Base-by-base conservation (phyloP, 768 basidiomycete genomes). In the Rubroboletus satanas region DNA sequence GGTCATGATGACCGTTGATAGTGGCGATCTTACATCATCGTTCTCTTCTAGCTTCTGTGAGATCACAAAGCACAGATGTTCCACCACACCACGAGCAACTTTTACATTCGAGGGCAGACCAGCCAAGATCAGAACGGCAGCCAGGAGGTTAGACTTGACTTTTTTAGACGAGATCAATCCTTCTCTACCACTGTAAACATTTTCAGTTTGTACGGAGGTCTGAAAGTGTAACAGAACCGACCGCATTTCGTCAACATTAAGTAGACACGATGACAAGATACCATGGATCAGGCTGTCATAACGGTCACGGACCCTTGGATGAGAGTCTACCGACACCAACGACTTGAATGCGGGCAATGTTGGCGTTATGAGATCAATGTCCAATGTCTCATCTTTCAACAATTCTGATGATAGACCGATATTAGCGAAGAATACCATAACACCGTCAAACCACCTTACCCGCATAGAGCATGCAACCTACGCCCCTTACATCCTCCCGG, bases 221-320 rank as follows among this genome's bases (percentile, higher is more conserved):
- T 37, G 4, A n/a, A 41, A 18, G 37, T 21, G 10, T 37, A 32
- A 55, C 28, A 47, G 43, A 71, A 57, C 84, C 56, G 48, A 93
- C 93, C 93, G 82, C 88, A 97, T 93, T 57, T 87, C 90, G 64
- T 98, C 95, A 23, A 98, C 79, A 65, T 96, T 90, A 45, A 86
- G 74, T 33, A 98, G 72, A 64, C 91, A 93, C 0, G 87, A 80
- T 0, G 92, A 95, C n/a, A 98, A 73, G 18, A 97, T 70, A 18
- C 90, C 90, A 65, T 96, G 88, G 0, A 90, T 72, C 15, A 88
- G 67, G 6, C 79, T 79, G 14, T 77, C 77, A 62, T 84, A 91
- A 52, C 78, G 75, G 21, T 81, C 79, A 38, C 71, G 72, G 15
- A 71, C 77, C 44, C 77, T 75, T 17, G 74, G 59, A 21, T 75